A percentile compares a stretch with the other conserved stretches of the same genome.
Evolutionary conservation across 2,329 filamentous ascomycete genomes (phyloP).

Genomic region (Coniochaeta ligniaria): DNA sequence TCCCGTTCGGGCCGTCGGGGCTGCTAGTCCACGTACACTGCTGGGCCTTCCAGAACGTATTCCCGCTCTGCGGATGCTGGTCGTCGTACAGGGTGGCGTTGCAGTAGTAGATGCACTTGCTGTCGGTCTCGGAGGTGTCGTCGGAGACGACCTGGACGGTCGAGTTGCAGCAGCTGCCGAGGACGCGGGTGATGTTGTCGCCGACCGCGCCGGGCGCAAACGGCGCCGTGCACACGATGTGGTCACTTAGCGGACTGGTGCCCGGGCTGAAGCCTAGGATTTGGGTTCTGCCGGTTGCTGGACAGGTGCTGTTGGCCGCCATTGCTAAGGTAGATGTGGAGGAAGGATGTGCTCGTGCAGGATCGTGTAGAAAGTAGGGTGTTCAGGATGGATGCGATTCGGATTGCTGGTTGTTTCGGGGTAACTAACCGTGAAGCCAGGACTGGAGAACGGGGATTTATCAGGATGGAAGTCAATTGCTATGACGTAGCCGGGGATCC

Average conservation of each 20-base stretch:
- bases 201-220: not conserved
- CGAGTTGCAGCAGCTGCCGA: conserved; percentile 55
- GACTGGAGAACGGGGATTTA: too few species aligned
- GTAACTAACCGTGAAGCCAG: too few species aligned
- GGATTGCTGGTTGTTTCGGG: too few species aligned
- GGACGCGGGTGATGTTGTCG: not conserved
- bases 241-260: not conserved
- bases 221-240: not conserved
- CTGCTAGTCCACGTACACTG: conserved; percentile 64
- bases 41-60: conserved; percentile 69
- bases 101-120: conserved; percentile 49
- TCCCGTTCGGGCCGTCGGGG: conserved; percentile 38
- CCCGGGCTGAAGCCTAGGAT: not conserved
- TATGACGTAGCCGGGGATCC: too few species aligned
- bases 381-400: too few species aligned
- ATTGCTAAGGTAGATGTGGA: not conserved
- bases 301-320: not conserved
- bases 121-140: conserved; percentile 59
- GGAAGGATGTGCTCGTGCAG: too few species aligned
- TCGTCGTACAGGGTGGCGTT: not conserved
- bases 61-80: conserved; percentile 30
- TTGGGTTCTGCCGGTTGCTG: not conserved
- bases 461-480: too few species aligned
- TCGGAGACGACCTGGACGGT: conserved; percentile 56
- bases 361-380: too few species aligned